Evolutionary conservation across 352 stramenopile species (phyloP).

Genomic region (Globisporangium acanthophoron): DNA sequence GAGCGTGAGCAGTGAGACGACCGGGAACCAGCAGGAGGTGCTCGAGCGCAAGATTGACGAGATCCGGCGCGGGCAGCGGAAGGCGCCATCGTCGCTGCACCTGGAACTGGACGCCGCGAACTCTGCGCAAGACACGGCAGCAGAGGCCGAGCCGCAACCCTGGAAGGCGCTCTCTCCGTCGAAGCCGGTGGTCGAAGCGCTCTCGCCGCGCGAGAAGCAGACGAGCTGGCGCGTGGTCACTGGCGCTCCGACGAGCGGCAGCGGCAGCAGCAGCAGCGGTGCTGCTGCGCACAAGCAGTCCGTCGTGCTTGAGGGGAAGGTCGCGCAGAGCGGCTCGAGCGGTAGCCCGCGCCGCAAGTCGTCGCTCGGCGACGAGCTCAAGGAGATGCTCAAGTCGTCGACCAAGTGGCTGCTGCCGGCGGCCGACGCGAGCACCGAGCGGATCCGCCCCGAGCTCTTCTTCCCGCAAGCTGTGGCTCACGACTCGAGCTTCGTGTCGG

Average conservation of each 20-base stretch:
- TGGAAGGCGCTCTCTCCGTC: slow-evolving; percentile 59
- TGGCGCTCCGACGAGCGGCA: neutral
- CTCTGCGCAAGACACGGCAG: slow-evolving; percentile 15
- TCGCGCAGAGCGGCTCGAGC: neutral
- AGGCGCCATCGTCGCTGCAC: slow-evolving; percentile 31
- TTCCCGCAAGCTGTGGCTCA: slow-evolving; percentile 44
- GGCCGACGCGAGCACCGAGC: slow-evolving; percentile 11
- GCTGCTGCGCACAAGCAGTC: slow-evolving; percentile 17
- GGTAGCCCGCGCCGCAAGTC: slow-evolving; percentile 32
- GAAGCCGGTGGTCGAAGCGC: slow-evolving; percentile 32
- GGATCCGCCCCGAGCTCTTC: slow-evolving; percentile 47
- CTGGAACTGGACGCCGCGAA: slow-evolving; percentile 28
- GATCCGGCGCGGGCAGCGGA: slow-evolving; percentile 53
- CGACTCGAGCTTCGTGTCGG: slow-evolving; percentile 16
- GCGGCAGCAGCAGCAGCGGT: neutral
- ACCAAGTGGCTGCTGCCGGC: slow-evolving; percentile 53
- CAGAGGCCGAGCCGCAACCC: slow-evolving; percentile 6
- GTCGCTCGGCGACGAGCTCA: slow-evolving; percentile 60
- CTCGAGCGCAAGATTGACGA: slow-evolving; percentile 54
- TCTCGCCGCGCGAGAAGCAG: slow-evolving; percentile 53
- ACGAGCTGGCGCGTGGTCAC: slow-evolving; percentile 55
- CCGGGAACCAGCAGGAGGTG: slow-evolving; percentile 28
- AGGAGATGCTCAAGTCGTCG: slow-evolving; percentile 48
- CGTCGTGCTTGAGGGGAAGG: slow-evolving; percentile 37
- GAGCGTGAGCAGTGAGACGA: slow-evolving; percentile 14